Evolutionary conservation across 2,329 filamentous ascomycete genomes (phyloP), one percentile per base, ranked within the genome.

Genomic region (Nemania serpens): DNA sequence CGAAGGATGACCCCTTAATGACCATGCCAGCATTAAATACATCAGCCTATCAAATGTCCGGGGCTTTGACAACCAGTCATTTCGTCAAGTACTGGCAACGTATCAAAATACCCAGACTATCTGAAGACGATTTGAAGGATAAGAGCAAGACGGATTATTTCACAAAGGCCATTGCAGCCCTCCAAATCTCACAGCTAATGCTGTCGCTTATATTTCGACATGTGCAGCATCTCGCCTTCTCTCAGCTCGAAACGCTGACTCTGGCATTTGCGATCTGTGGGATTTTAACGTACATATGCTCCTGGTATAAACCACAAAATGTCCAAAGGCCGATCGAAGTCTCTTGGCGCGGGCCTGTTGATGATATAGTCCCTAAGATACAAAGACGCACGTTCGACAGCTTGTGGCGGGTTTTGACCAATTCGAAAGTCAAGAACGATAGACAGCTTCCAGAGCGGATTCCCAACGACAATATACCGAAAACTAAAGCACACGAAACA

Each of bases 111-210:
- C 50, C 56, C 13, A 7, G 2, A 5, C 22, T 59, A 10, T 48
- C 43, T 12, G 37, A 59, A 22, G 43, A 54, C 6, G 56, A 59
- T 45, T 9, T 59, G 15, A 48, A 50, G 2, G 56, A 59, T 37
- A 59, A 59, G 42, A 59, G 56, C 50, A 54, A 59, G 25, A 49
- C 56, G 45, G 50, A 59, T 20, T 45, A 36, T n/a, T 54, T 59
- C 15, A 4, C 50, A 3, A 59, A 54, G 18, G 9, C 18, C 5
- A 6, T 54, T 22, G 56, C 56, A 15, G 37, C 49, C 15, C 1
- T 52, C 22, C 58, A 60, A 22, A 56, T 60, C 13, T 13, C 36
- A 36, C 53, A 61, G 33, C 5, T 59, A 11, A 10, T 59, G 7
- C 20, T 59, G 37, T 59, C 50, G 1, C 36, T 59, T 11, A 46